Evolutionary conservation across 352 stramenopile species (phyloP).

Genomic region (Globisporangium cystogenes): DNA sequence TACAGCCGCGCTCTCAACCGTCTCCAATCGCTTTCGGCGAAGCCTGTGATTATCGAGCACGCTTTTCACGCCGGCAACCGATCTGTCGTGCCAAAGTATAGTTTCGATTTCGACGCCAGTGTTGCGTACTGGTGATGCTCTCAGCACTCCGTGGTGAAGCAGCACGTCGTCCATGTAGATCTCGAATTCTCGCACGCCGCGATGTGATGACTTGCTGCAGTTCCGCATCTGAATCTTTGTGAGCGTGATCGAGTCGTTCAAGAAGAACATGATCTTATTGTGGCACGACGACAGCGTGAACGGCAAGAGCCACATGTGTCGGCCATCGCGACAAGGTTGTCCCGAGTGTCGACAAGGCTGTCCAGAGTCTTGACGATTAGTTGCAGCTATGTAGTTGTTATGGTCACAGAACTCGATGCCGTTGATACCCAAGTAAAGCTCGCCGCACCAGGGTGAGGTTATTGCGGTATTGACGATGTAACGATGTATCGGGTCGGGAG

Average conservation of each 20-base stretch:
- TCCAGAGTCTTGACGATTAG: constrained; percentile 32
- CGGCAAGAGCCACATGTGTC: constrained; percentile 71
- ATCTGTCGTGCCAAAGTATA: neutral
- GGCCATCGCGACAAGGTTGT: constrained; percentile 63
- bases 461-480: constrained; percentile 88
- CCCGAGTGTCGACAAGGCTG: constrained; percentile 65
- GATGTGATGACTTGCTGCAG: constrained; percentile 79
- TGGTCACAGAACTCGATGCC: constrained; percentile 71
- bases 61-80: neutral
- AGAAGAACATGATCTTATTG: constrained; percentile 76
- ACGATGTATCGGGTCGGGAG: constrained; percentile 75
- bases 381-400: constrained; percentile 32
- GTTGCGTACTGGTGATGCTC: constrained; percentile 40
- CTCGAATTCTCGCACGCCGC: constrained; percentile 76
- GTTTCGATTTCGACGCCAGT: too few species aligned
- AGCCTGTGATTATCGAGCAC: constrained; percentile 31
- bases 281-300: constrained; percentile 48
- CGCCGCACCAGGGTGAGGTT: constrained; percentile 68
- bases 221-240: constrained; percentile 84
- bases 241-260: constrained; percentile 71
- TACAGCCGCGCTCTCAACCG: constrained; percentile 32
- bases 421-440: constrained; percentile 78
- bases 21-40: constrained; percentile 34
- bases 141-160: constrained; percentile 58
- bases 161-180: constrained; percentile 83